Percentiles rank a stretch among this genome's conserved stretches.
Evolutionary conservation across 139 green algal species (phyloP).

Genomic region (Chlorella ohadii): DNA sequence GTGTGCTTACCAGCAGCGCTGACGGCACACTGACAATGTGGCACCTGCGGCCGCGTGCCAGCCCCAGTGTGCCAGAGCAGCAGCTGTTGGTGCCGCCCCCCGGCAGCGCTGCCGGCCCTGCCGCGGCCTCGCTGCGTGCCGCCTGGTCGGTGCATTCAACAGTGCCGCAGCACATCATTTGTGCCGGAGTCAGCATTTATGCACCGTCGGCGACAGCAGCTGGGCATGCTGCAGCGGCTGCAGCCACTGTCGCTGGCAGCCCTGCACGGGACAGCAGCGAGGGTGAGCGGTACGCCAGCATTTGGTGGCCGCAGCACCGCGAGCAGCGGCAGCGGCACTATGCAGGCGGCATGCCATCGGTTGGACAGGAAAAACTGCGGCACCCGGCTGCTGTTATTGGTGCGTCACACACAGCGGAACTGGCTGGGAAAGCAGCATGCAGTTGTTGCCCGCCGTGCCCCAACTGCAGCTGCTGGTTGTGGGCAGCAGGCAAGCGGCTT

Average conservation of each 20-base stretch:
- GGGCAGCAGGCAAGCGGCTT: no score
- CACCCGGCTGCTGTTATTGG: conserved; percentile 20
- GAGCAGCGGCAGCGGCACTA: conserved; percentile 18
- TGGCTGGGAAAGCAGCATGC: not conserved
- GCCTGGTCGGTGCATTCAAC: conserved; percentile 18
- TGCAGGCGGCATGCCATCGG: conserved; percentile 1
- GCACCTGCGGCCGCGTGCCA: conserved; percentile 4
- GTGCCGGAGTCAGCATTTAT: conserved; percentile 23
- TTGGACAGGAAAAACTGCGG: conserved; percentile 37
- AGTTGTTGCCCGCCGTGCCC: not conserved
- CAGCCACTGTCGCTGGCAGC: not conserved
- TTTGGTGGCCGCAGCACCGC: conserved; percentile 42
- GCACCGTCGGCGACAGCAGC: conserved; percentile 26
- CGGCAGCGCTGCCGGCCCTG: not conserved
- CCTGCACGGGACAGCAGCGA: conserved; percentile 8
- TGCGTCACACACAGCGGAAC: not conserved
- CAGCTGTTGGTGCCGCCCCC: not conserved
- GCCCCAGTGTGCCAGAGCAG: not conserved
- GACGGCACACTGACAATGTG: conserved; percentile 33
- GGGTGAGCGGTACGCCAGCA: conserved; percentile 2
- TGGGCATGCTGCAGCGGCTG: not conserved
- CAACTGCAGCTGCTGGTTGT: no score
- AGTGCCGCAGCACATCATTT: conserved; percentile 26
- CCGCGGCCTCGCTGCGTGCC: not conserved
- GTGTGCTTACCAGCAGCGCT: conserved; percentile 31